Percentiles rank a stretch among this genome's conserved stretches.
These are phyloP conservation scores for Coemansia sp. DNA, from an alignment of 192 early-diverging fungal species.

Conservation along the genomic window DNA sequence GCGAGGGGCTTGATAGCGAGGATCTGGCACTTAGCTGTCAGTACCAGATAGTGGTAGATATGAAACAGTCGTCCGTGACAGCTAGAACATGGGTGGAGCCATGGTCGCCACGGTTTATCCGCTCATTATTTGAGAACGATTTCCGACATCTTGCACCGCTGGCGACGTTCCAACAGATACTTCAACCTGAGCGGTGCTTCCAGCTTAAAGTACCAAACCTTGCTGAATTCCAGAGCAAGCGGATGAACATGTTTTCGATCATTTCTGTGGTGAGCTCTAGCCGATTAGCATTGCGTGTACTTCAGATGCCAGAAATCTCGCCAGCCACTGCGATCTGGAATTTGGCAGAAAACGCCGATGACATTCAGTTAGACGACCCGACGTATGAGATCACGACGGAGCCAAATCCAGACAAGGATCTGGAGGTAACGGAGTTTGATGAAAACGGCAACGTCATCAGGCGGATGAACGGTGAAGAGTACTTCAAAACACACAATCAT, in stretches of 20 bases:
- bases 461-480: slow-evolving; percentile 24
- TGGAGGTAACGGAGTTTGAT: slow-evolving; percentile 33
- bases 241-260: slow-evolving; percentile 56
- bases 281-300: slow-evolving; percentile 39
- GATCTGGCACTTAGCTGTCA: slow-evolving; percentile 46
- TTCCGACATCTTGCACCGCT: slow-evolving; percentile 46
- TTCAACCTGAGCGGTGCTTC: slow-evolving; percentile 54
- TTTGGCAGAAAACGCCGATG: slow-evolving; percentile 28
- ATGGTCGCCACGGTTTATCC: slow-evolving; percentile 44
- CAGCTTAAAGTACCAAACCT: slow-evolving; percentile 53
- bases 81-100: slow-evolving; percentile 53
- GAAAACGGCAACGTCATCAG: slow-evolving; percentile 19
- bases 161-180: slow-evolving; percentile 53
- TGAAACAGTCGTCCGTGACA: slow-evolving; percentile 51
- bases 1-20: slow-evolving; percentile 47
- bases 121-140: slow-evolving; percentile 49
- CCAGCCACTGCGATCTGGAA: slow-evolving; percentile 40
- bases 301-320: slow-evolving; percentile 44
- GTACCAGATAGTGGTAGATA: slow-evolving; percentile 52
- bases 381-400: slow-evolving; percentile 37
- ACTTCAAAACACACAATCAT: slow-evolving; percentile 46
- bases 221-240: slow-evolving; percentile 53
- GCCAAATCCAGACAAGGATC: slow-evolving; percentile 28
- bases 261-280: slow-evolving; percentile 50
- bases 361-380: slow-evolving; percentile 43